phyloP scores from a whole-genome alignment of 2,329 filamentous ascomycete genomes.

The Thelonectria discophora region DNA sequence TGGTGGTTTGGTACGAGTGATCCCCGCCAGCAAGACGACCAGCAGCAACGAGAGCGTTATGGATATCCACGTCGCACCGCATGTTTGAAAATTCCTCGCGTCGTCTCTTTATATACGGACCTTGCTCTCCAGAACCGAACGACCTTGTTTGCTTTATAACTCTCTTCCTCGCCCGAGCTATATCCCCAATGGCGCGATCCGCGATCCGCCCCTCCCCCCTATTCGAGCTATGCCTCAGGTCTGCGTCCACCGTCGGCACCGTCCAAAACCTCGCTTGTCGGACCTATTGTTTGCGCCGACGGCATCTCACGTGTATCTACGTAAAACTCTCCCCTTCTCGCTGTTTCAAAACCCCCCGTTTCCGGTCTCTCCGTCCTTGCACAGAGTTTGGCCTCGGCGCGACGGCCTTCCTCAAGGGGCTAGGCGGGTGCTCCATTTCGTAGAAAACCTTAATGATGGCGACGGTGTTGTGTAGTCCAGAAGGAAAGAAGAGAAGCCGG shows the following conservation, averaged over 20 bases:
- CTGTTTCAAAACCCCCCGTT: background rate
- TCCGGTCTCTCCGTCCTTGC: background rate
- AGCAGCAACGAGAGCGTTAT: background rate
- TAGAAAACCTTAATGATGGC: conserved; percentile 35
- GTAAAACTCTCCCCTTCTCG: background rate
- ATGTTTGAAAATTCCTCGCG: background rate
- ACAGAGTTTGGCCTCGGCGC: conserved; percentile 19
- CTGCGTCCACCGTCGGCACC: too few species aligned
- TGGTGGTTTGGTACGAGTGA: background rate
- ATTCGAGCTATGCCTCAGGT: too few species aligned
- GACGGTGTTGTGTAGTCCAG: conserved; percentile 1
- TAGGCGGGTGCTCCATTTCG: conserved; percentile 24
- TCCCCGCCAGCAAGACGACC: background rate
- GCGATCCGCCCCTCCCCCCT: too few species aligned
- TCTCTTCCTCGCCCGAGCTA: conserved; percentile 5
- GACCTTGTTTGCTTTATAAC: conserved; percentile 7
- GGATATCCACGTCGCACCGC: background rate
- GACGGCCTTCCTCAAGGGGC: conserved; percentile 37
- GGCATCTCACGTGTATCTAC: conserved; percentile 34
- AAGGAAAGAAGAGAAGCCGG: too few species aligned
- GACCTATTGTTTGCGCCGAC: conserved; percentile 9
- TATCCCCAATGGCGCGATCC: background rate
- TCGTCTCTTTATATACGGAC: conserved; percentile 2
- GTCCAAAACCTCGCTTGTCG: too few species aligned
- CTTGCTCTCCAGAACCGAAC: background rate